Evolutionary conservation across 2,329 filamentous ascomycete species (phyloP).

Genomic region (Penicillium thymicola): DNA sequence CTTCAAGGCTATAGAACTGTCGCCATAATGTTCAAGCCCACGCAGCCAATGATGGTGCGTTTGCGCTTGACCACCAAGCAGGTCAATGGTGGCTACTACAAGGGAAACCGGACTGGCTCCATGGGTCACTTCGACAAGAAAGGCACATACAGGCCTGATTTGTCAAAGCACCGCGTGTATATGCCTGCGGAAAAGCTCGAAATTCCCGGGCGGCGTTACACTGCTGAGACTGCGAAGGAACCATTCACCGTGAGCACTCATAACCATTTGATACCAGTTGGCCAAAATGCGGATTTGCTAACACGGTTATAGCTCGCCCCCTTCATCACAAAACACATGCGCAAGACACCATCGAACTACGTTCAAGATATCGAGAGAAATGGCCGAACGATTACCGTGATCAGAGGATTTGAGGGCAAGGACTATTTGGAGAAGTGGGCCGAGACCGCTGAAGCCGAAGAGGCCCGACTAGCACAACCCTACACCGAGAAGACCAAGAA

Average conservation of each 20-base stretch:
- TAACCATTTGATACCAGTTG: slow-evolving; percentile 12
- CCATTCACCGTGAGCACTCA: slow-evolving; percentile 1
- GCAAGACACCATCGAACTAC: slow-evolving; percentile 20
- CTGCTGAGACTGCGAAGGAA: background rate
- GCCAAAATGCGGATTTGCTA: slow-evolving; percentile 1
- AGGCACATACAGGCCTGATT: slow-evolving; percentile 71
- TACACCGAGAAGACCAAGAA: background rate
- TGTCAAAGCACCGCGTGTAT: slow-evolving; percentile 84
- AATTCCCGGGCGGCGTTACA: background rate
- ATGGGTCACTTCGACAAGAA: slow-evolving; percentile 74
- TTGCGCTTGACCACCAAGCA: slow-evolving; percentile 92
- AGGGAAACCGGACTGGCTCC: slow-evolving; percentile 83
- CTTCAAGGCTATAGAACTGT: slow-evolving; percentile 1
- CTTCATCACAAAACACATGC: slow-evolving; percentile 45
- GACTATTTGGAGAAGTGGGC: slow-evolving; percentile 41
- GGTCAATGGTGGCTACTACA: slow-evolving; percentile 92
- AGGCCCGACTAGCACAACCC: slow-evolving; percentile 9
- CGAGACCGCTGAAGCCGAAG: slow-evolving; percentile 36
- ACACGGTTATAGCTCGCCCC: slow-evolving; percentile 39
- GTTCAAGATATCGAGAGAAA: slow-evolving; percentile 32
- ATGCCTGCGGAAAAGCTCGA: slow-evolving; percentile 39
- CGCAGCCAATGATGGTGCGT: slow-evolving; percentile 58
- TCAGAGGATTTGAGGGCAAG: slow-evolving; percentile 33
- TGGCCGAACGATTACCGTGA: slow-evolving; percentile 23
- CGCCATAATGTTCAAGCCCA: slow-evolving; percentile 43